Percentiles rank a stretch among this genome's conserved stretches.
These are phyloP conservation scores for Penicillium parvum DNA, from an alignment of 495 filamentous ascomycete species.

Conservation along the genomic window DNA sequence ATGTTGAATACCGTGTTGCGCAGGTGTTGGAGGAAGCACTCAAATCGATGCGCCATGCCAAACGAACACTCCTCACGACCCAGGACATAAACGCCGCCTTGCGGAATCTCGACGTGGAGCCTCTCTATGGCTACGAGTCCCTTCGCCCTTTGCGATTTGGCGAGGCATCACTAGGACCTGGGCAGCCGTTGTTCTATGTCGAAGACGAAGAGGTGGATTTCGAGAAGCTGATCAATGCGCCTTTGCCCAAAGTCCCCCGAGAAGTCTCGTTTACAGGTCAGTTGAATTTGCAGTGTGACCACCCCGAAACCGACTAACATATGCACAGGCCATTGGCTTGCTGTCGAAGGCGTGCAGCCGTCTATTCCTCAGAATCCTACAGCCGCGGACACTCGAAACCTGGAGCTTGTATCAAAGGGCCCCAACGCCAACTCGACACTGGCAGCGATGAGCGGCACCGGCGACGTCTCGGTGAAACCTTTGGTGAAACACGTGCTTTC, in stretches of 20 bases:
- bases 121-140: constrained; percentile 92
- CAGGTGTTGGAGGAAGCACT: constrained; percentile 90
- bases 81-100: constrained; percentile 83
- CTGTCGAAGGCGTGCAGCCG: constrained; percentile 92
- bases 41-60: constrained; percentile 88
- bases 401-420: constrained; percentile 84
- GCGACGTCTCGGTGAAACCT: constrained; percentile 79
- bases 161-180: constrained; percentile 87
- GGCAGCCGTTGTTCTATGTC: constrained; percentile 95
- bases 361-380: constrained; percentile 95
- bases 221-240: constrained; percentile 95
- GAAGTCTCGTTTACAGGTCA: constrained; percentile 87
- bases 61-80: constrained; percentile 76
- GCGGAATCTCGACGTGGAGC: constrained; percentile 83
- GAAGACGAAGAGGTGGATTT: constrained; percentile 99
- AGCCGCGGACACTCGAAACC: constrained; percentile 68
- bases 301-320: constrained; percentile 18
- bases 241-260: constrained; percentile 89
- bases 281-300: constrained; percentile 6
- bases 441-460: constrained; percentile 74
- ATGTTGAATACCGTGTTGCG: constrained; percentile 90
- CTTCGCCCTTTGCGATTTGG: constrained; percentile 82
- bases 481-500: constrained; percentile 92
- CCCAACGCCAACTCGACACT: constrained; percentile 77
- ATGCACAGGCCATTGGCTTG: constrained; percentile 80